Conservation (phyloP, 1,284 basidiomycete species). For the Ustilago trichophora region DNA sequence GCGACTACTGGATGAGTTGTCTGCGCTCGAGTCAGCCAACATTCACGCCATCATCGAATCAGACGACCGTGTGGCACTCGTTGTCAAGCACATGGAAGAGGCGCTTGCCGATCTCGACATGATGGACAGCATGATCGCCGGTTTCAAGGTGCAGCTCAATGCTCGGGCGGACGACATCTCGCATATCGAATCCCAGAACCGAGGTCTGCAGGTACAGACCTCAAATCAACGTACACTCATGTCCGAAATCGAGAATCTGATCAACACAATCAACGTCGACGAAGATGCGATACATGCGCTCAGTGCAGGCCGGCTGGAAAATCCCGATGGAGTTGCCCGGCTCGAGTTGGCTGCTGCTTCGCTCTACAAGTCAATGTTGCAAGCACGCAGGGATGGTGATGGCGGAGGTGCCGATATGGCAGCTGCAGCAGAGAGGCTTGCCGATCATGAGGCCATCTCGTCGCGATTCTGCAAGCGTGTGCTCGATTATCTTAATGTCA, state of each 20-base stretch:
- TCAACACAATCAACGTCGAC: conserved; percentile 94
- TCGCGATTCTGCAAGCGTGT: conserved; percentile 89
- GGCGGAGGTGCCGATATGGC: conserved; percentile 75
- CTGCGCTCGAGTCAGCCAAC: conserved; percentile 73
- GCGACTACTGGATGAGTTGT: conserved; percentile 61
- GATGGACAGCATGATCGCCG: conserved; percentile 70
- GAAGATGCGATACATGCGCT: conserved; percentile 78
- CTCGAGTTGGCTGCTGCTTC: conserved; percentile 85
- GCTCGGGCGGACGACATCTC: conserved; percentile 78
- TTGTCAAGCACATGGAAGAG: conserved; percentile 87
- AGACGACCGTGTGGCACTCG: conserved; percentile 81
- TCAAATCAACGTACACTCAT: conserved; percentile 83
- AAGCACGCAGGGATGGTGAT: conserved; percentile 78
- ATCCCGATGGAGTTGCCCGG: conserved; percentile 74
- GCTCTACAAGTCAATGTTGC: conserved; percentile 93
- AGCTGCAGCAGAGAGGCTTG: conserved; percentile 81
- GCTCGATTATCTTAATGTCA: conserved; percentile 85
- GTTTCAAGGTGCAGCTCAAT: conserved; percentile 63
- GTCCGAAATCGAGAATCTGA: conserved; percentile 58
- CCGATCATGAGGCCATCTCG: conserved; percentile 87
- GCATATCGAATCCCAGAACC: conserved; percentile 94
- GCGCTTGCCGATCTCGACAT: conserved; percentile 84
- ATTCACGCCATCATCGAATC: conserved; percentile 96
- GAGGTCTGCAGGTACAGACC: conserved; percentile 95
- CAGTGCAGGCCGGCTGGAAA: conserved; percentile 85